A percentile compares a stretch with the other conserved stretches of the same genome.
Conservation (phyloP, 176 grass and related monocot genomes). For the Musa schizocarpa region DNA sequence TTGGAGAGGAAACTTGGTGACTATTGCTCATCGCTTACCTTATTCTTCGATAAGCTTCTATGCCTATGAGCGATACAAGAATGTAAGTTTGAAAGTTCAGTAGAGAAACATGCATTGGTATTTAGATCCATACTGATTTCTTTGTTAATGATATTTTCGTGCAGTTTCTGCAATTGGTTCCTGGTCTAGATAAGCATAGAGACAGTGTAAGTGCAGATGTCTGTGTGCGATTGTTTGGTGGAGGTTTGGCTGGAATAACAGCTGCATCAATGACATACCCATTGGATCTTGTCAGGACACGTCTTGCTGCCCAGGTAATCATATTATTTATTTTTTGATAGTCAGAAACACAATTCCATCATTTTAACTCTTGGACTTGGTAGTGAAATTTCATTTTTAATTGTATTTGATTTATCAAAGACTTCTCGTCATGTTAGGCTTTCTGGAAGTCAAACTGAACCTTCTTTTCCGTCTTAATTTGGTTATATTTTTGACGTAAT, state of each 20-base stretch:
- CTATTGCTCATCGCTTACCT: slow-evolving; percentile 83
- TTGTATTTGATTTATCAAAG: not conserved
- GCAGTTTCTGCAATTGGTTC: slow-evolving; percentile 69
- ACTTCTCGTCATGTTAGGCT: not conserved
- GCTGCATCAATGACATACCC: slow-evolving; percentile 89
- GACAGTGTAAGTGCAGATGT: slow-evolving; percentile 60
- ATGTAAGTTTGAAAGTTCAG: slow-evolving; percentile 28
- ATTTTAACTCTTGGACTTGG: not conserved
- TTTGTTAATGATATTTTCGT: slow-evolving; percentile 14
- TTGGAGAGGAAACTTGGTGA: slow-evolving; percentile 98
- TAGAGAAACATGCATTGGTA: not conserved
- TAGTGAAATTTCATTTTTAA: not conserved
- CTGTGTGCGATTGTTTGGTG: slow-evolving; percentile 59
- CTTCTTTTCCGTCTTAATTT: not conserved
- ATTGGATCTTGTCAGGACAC: slow-evolving; percentile 77
- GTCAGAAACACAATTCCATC: not conserved
- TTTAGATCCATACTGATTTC: not conserved
- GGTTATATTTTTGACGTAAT: not conserved
- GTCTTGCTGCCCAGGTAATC: slow-evolving; percentile 81
- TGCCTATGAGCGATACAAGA: slow-evolving; percentile 78
- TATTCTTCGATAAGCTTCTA: slow-evolving; percentile 95
- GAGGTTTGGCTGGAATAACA: slow-evolving; percentile 91
- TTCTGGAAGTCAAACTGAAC: not conserved
- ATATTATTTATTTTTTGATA: not conserved
- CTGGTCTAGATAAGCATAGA: slow-evolving; percentile 55